These are phyloP conservation scores for Pulveroboletus ravenelii DNA, from an alignment of 768 basidiomycete genomes.

Conservation along the genomic window DNA sequence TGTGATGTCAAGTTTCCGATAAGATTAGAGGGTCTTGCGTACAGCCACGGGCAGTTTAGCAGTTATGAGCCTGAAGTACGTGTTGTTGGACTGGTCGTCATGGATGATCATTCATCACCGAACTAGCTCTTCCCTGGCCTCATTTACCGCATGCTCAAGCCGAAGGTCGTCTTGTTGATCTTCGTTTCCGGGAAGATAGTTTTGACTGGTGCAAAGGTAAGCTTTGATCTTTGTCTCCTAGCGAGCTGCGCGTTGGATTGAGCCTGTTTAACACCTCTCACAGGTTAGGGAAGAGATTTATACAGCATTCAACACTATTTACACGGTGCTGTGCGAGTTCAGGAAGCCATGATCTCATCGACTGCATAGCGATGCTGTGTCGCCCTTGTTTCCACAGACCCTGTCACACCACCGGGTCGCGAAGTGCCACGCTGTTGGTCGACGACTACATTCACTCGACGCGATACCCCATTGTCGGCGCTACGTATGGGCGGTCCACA, in stretches of 20 bases:
- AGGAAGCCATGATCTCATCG: constrained; percentile 58
- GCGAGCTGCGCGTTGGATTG: background rate
- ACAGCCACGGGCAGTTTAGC: constrained; percentile 96
- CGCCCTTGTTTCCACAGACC: background rate
- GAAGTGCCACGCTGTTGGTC: background rate
- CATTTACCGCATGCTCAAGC: constrained; percentile 99
- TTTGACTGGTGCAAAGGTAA: constrained; percentile 97
- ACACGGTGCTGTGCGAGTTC: constrained; percentile 95
- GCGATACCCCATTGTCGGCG: background rate
- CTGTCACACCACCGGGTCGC: background rate
- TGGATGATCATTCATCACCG: background rate
- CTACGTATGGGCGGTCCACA: constrained; percentile 1
- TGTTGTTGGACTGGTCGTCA: constrained; percentile 11
- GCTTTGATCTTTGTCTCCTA: constrained; percentile 1
- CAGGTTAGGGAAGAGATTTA: constrained; percentile 99
- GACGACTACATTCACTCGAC: constrained; percentile 1
- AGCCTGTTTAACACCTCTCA: constrained; percentile 40
- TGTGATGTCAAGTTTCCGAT: constrained; percentile 99
- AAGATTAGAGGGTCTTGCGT: constrained; percentile 93
- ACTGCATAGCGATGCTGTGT: background rate
- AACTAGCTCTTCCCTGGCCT: constrained; percentile 92
- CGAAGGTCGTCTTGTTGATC: constrained; percentile 96
- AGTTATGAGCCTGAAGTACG: constrained; percentile 95
- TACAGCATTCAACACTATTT: constrained; percentile 98
- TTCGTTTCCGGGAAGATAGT: constrained; percentile 99